These are phyloP conservation scores for Eucalyptus cladocalyx DNA, from an alignment of 345 rosid genomes.

Conservation along the genomic window DNA sequence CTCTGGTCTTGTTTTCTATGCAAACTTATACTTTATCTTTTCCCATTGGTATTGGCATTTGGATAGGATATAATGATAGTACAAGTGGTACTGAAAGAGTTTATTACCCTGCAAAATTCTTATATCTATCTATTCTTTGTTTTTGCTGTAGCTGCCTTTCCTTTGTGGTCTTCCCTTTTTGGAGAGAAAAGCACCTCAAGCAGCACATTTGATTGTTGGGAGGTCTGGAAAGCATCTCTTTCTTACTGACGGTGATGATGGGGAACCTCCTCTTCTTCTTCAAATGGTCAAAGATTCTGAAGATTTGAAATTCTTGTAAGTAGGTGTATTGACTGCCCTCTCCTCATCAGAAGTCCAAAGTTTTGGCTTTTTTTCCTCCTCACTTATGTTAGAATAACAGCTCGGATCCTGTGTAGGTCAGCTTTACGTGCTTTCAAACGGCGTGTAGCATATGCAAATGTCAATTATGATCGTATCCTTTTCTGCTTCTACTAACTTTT, in stretches of 20 bases:
- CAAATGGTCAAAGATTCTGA: conserved; percentile 71
- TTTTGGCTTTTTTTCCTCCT: neutral
- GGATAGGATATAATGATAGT: neutral
- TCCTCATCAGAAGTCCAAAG: neutral
- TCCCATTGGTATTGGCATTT: neutral
- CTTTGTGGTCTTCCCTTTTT: conserved; percentile 90
- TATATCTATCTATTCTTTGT: neutral
- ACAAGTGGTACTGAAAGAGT: neutral
- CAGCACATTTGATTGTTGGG: conserved; percentile 82
- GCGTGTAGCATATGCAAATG: conserved; percentile 89
- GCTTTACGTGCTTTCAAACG: conserved; percentile 77
- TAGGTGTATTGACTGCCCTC: neutral
- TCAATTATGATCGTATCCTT: conserved; percentile 86
- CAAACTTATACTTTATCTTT: neutral
- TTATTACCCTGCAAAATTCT: neutral
- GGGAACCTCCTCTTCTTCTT: conserved; percentile 80
- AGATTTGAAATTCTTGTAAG: conserved; percentile 71
- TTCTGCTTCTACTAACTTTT: neutral
- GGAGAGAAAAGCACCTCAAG: conserved; percentile 75
- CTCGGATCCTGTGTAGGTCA: conserved; percentile 42
- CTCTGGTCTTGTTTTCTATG: neutral
- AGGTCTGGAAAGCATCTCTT: conserved; percentile 90
- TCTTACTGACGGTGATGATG: conserved; percentile 69
- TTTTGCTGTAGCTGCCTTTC: conserved; percentile 57
- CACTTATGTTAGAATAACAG: neutral